Evolutionary conservation across 805 yeast genomes (phyloP).

Genomic region (Candida bentonensis): DNA sequence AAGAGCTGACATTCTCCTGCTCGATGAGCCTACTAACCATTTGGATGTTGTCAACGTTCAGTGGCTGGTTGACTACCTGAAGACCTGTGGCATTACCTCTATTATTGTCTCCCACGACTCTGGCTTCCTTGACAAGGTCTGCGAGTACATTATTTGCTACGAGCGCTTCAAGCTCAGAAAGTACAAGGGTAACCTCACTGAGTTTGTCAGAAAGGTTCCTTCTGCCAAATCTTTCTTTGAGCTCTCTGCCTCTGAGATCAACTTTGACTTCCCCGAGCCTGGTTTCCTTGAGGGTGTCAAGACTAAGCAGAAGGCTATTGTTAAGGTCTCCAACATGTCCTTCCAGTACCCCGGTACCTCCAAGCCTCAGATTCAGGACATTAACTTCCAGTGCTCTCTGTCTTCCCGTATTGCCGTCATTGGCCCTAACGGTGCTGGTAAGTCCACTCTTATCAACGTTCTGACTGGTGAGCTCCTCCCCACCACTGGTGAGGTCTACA

Average conservation of each 20-base stretch:
- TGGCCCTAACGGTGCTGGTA: slow-evolving; percentile 99
- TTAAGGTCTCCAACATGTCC: slow-evolving; percentile 90
- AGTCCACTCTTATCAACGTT: slow-evolving; percentile 95
- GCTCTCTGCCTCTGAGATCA: slow-evolving; percentile 94
- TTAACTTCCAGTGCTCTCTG: slow-evolving; percentile 97
- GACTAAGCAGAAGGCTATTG: slow-evolving; percentile 99
- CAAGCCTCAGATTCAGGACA: slow-evolving; percentile 84
- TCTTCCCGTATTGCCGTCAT: slow-evolving; percentile 99
- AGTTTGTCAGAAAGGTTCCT: slow-evolving; percentile 97
- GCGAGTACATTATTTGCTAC: slow-evolving; percentile 98
- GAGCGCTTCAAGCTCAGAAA: slow-evolving; percentile 99
- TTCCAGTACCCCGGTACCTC: slow-evolving; percentile 99
- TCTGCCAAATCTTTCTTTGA: slow-evolving; percentile 98
- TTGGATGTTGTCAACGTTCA: slow-evolving; percentile 99
- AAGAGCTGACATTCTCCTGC: slow-evolving; percentile 92
- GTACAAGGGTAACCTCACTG: slow-evolving; percentile 99
- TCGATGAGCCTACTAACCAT: slow-evolving; percentile 99
- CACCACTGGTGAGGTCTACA: slow-evolving; percentile 97
- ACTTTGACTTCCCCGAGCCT: slow-evolving; percentile 98
- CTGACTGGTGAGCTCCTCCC: slow-evolving; percentile 99
- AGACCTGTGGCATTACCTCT: slow-evolving; percentile 97
- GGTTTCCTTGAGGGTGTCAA: slow-evolving; percentile 99
- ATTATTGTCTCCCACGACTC: slow-evolving; percentile 99
- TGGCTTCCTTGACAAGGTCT: slow-evolving; percentile 95
- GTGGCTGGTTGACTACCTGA: slow-evolving; percentile 98